A percentile compares a stretch with the other conserved stretches of the same genome.
phyloP scores from a whole-genome alignment of 257 asterid genomes.

The Solanum sejunctum region DNA sequence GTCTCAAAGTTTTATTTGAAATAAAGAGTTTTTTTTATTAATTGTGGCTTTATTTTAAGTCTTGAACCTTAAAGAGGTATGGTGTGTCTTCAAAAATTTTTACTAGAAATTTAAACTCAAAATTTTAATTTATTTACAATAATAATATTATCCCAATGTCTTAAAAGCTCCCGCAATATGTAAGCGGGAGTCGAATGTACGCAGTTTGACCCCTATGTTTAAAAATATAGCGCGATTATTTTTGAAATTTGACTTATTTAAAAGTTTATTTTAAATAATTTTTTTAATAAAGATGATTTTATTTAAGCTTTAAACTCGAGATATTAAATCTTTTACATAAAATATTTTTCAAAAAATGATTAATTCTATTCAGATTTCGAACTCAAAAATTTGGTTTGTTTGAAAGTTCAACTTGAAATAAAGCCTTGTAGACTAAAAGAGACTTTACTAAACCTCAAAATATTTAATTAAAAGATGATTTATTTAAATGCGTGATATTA shows the following conservation, averaged over 20 bases:
- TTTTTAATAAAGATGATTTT: background rate
- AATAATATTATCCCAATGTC: too few relatives aligned
- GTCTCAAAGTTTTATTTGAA: background rate
- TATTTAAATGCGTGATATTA: too few relatives aligned
- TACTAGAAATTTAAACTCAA: too few relatives aligned
- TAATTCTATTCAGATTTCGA: background rate
- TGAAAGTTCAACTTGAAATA: background rate
- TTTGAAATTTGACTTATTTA: rapidly evolving
- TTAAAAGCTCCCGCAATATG: too few relatives aligned
- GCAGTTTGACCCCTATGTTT: too few relatives aligned
- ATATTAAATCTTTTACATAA: background rate
- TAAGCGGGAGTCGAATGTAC: too few relatives aligned
- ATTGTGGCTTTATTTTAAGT: background rate
- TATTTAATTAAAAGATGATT: background rate
- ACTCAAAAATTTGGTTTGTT: rapidly evolving
- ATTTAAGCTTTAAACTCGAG: background rate
- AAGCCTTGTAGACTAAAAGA: background rate
- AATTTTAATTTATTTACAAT: too few relatives aligned
- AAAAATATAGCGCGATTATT: too few relatives aligned
- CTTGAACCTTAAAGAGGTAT: background rate
- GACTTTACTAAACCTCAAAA: background rate
- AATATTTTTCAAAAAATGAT: too few relatives aligned
- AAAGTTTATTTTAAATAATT: background rate
- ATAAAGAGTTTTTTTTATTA: background rate
- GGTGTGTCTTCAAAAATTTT: background rate